Percentiles rank a stretch among this genome's conserved stretches.
These are phyloP conservation scores for Stagonosporopsis tanaceti DNA, from an alignment of 2,329 filamentous ascomycete species.

Conservation along the genomic window DNA sequence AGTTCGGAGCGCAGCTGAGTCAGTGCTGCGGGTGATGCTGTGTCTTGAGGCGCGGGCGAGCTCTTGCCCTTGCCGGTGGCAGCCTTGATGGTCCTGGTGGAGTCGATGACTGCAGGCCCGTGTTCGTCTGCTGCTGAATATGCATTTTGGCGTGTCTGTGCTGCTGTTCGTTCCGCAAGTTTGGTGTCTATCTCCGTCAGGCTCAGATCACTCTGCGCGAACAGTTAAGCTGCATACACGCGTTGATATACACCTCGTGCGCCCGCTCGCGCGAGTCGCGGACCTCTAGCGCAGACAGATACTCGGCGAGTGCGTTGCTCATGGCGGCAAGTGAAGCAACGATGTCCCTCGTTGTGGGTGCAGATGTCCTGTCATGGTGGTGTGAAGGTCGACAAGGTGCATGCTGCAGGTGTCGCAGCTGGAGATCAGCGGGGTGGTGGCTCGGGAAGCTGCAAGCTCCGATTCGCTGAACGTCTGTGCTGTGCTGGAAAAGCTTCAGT, in stretches of 20 bases:
- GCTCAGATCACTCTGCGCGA: background rate
- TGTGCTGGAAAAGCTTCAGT: slow-evolving; percentile 25
- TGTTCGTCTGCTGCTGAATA: slow-evolving; percentile 31
- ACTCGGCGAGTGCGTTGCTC: slow-evolving; percentile 82
- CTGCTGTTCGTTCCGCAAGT: slow-evolving; percentile 56
- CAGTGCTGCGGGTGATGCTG: slow-evolving; percentile 28
- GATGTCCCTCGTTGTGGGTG: slow-evolving; percentile 7
- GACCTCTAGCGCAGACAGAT: slow-evolving; percentile 76
- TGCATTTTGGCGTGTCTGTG: slow-evolving; percentile 39
- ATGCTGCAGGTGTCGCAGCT: slow-evolving; percentile 11
- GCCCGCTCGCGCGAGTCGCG: slow-evolving; percentile 73
- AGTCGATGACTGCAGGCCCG: slow-evolving; percentile 26
- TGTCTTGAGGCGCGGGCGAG: slow-evolving; percentile 23
- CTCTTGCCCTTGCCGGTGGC: slow-evolving; percentile 34
- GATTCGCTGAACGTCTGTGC: slow-evolving; percentile 25
- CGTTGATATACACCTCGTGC: slow-evolving; percentile 74
- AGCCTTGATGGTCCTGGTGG: slow-evolving; percentile 31
- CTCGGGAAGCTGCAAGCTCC: slow-evolving; percentile 14
- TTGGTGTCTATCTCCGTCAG: slow-evolving; percentile 51
- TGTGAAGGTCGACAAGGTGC: background rate
- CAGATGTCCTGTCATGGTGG: slow-evolving; percentile 26
- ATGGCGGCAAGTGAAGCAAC: slow-evolving; percentile 52
- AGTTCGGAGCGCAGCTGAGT: slow-evolving; percentile 67
- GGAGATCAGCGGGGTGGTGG: slow-evolving; percentile 21
- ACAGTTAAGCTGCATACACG: slow-evolving; percentile 66